Conservation (phyloP, 2,329 filamentous ascomycete species). For the Corynespora cassiicola region DNA sequence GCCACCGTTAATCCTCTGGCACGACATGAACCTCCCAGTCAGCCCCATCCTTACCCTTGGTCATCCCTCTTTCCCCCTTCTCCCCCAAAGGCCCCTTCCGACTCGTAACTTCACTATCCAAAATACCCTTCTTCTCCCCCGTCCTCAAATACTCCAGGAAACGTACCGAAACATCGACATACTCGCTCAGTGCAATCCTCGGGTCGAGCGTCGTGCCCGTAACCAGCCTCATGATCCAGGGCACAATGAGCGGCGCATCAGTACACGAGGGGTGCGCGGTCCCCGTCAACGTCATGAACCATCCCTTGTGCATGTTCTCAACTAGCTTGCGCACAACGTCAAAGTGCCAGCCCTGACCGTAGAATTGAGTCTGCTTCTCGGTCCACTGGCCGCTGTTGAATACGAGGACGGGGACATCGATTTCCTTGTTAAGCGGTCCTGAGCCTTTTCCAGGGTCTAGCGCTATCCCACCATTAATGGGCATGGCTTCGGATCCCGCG, state of each 20-base stretch:
- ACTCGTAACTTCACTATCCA: conserved; percentile 58
- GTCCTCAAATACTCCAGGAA: conserved; percentile 60
- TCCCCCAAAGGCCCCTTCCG: conserved; percentile 41
- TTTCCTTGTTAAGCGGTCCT: conserved; percentile 66
- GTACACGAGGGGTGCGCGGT: conserved; percentile 68
- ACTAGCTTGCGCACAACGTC: conserved; percentile 66
- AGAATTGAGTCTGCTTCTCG: conserved; percentile 62
- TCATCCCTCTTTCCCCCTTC: conserved; percentile 27
- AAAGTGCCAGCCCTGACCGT: conserved; percentile 67
- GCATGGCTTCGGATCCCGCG: conserved; percentile 50
- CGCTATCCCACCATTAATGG: conserved; percentile 64
- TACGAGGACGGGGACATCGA: conserved; percentile 65
- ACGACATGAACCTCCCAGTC: conserved; percentile 54
- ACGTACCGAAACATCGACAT: conserved; percentile 64
- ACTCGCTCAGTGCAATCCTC: conserved; percentile 63
- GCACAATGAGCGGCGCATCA: conserved; percentile 70
- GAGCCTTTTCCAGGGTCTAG: conserved; percentile 72
- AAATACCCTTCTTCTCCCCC: conserved; percentile 52
- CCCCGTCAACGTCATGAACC: conserved; percentile 52
- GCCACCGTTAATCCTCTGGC: too few species aligned
- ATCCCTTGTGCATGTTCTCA: conserved; percentile 53
- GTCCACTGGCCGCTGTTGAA: conserved; percentile 73
- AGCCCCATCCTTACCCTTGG: conserved; percentile 33
- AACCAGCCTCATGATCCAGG: conserved; percentile 65
- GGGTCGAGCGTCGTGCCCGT: conserved; percentile 67